These are phyloP conservation scores for Suillus hirtellus DNA, from an alignment of 768 basidiomycete species.

Conservation along the genomic window DNA sequence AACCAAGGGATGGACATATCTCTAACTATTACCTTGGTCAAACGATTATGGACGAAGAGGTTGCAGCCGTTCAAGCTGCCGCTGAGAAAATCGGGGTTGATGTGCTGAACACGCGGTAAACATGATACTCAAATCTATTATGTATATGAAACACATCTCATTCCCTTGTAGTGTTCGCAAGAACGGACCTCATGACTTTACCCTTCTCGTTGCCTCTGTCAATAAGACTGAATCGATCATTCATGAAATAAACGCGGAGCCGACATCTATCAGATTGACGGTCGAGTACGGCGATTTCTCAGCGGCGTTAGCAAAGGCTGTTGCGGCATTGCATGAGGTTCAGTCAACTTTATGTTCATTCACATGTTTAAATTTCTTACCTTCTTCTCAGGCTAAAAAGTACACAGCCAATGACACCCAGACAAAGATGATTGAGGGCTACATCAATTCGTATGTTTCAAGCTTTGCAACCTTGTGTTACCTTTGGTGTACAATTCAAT, in stretches of 20 bases:
- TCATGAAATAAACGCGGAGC: conserved; percentile 49
- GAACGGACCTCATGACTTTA: conserved; percentile 59
- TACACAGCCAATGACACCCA: conserved; percentile 75
- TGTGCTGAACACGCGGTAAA: conserved; percentile 78
- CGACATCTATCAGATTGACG: conserved; percentile 50
- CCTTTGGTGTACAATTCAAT: neutral
- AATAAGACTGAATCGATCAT: conserved; percentile 38
- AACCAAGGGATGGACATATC: conserved; percentile 72
- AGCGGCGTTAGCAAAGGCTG: conserved; percentile 51
- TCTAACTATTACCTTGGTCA: conserved; percentile 87
- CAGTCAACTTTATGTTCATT: neutral
- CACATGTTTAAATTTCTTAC: neutral
- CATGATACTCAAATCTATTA: neutral
- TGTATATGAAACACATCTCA: conserved; percentile 9
- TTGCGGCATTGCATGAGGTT: conserved; percentile 62
- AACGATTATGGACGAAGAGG: conserved; percentile 72
- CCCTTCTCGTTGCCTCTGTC: conserved; percentile 74
- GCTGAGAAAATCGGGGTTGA: conserved; percentile 78
- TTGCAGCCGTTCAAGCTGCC: conserved; percentile 69
- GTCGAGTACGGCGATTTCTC: conserved; percentile 80
- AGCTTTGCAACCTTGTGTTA: neutral
- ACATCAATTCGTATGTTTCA: conserved; percentile 67
- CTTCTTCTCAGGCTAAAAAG: conserved; percentile 58
- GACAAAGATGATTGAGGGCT: conserved; percentile 69
- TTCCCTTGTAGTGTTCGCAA: conserved; percentile 62